These are phyloP conservation scores for Sphaerulina musiva DNA, from an alignment of 2,329 filamentous ascomycete genomes.

Conservation along the genomic window DNA sequence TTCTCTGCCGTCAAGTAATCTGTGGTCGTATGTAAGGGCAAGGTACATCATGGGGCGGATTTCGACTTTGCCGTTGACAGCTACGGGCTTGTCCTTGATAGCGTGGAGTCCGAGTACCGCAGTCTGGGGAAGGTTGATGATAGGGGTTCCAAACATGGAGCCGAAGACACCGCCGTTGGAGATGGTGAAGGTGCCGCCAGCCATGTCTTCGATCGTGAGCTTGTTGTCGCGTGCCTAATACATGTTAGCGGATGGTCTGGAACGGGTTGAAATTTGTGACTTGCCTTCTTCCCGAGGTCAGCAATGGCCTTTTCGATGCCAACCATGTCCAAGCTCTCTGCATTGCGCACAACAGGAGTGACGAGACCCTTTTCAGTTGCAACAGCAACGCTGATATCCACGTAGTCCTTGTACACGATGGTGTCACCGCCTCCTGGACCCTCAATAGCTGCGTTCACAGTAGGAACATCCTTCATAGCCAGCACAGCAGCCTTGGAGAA, in stretches of 20 bases:
- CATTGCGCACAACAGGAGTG: slow-evolving; percentile 91
- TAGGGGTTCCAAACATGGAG: slow-evolving; percentile 93
- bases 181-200: slow-evolving; percentile 95
- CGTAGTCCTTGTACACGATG: slow-evolving; percentile 96
- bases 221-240: slow-evolving; percentile 82
- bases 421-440: slow-evolving; percentile 92
- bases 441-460: slow-evolving; percentile 94
- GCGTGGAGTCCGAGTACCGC: slow-evolving; percentile 87
- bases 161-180: slow-evolving; percentile 96
- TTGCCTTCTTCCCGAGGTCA: slow-evolving; percentile 88
- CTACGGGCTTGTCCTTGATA: slow-evolving; percentile 90
- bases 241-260: not conserved
- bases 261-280: slow-evolving; percentile 15
- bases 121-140: slow-evolving; percentile 94
- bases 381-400: slow-evolving; percentile 94
- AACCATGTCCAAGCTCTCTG: slow-evolving; percentile 79
- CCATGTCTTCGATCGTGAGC: slow-evolving; percentile 98
- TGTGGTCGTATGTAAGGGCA: slow-evolving; percentile 94
- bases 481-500: slow-evolving; percentile 86
- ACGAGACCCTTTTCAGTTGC: slow-evolving; percentile 96
- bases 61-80: slow-evolving; percentile 86
- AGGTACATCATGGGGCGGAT: slow-evolving; percentile 99
- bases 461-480: slow-evolving; percentile 90
- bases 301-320: slow-evolving; percentile 86
- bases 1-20: slow-evolving; percentile 88